A percentile compares a stretch with the other conserved stretches of the same genome.
Evolutionary conservation across 257 asterid genomes (phyloP).

Genomic region (Nicotiana obtusifolia): DNA sequence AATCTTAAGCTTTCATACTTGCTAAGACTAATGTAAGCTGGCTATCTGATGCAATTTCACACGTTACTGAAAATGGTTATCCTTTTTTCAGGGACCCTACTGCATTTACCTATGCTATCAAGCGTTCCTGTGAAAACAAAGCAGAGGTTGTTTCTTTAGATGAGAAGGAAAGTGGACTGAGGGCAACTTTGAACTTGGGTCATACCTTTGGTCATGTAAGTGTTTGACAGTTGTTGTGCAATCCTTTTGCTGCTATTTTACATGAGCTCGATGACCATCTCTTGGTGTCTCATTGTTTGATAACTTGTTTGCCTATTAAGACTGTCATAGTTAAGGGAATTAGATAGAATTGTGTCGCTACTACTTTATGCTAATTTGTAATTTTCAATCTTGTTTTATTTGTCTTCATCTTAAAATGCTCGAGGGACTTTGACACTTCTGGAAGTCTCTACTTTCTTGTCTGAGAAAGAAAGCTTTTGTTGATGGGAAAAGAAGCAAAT

Average conservation of each 20-base stretch:
- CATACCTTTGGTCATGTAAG: constrained; percentile 99
- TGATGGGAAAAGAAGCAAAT: not conserved
- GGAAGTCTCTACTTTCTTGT: not conserved
- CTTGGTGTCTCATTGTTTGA: not conserved
- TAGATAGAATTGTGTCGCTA: not conserved
- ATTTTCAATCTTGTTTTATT: not conserved
- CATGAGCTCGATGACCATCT: not conserved
- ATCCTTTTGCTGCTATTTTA: constrained; percentile 2
- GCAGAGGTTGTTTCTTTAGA: constrained; percentile 96
- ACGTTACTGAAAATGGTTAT: constrained; percentile 12
- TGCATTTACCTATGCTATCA: constrained; percentile 87
- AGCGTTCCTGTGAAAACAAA: constrained; percentile 96
- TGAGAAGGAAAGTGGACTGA: constrained; percentile 92
- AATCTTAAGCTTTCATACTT: constrained; percentile 1
- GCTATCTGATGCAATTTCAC: constrained; percentile 9
- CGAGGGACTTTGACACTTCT: not conserved
- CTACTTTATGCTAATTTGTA: not conserved
- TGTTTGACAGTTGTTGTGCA: constrained; percentile 14
- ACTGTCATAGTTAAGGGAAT: not conserved
- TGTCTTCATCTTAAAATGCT: constrained; percentile 8
- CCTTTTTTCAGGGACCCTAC: constrained; percentile 56
- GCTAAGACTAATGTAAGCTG: not conserved
- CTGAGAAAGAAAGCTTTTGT: not conserved
- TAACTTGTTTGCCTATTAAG: not conserved
- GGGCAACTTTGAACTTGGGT: constrained; percentile 97